Evolutionary conservation across 306 rosid species (phyloP).

Genomic region (Vigna reflexopilosa): DNA sequence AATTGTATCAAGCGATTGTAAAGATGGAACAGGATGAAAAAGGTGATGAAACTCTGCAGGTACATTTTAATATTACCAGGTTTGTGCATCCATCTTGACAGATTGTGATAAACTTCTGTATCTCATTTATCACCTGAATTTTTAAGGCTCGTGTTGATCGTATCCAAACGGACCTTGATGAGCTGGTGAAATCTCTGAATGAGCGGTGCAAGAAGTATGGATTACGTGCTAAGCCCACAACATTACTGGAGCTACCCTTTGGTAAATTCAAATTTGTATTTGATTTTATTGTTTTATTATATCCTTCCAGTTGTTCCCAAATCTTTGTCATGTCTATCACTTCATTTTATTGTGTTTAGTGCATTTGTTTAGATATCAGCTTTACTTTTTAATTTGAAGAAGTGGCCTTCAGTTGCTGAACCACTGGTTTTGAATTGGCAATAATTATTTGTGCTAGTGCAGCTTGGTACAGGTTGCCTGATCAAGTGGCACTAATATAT

Average conservation of each 20-base stretch:
- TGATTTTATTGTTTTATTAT: slow-evolving; percentile 17
- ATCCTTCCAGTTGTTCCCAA: slow-evolving; percentile 35
- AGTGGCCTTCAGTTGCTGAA: slow-evolving; percentile 26
- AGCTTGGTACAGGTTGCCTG: slow-evolving; percentile 22
- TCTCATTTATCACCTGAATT: slow-evolving; percentile 43
- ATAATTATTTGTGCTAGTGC: slow-evolving; percentile 1
- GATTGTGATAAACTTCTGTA: slow-evolving; percentile 26
- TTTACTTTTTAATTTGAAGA: neutral
- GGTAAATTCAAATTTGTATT: slow-evolving; percentile 63
- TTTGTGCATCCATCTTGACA: slow-evolving; percentile 32
- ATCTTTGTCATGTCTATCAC: slow-evolving; percentile 22
- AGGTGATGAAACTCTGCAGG: slow-evolving; percentile 74
- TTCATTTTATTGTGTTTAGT: slow-evolving; percentile 18
- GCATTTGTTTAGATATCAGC: slow-evolving; percentile 25
- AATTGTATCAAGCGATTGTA: slow-evolving; percentile 81
- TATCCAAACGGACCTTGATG: slow-evolving; percentile 81
- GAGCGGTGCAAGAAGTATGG: slow-evolving; percentile 96
- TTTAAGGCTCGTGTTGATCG: slow-evolving; percentile 76
- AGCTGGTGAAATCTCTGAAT: slow-evolving; percentile 79
- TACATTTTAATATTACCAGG: slow-evolving; percentile 46
- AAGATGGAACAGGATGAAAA: slow-evolving; percentile 82
- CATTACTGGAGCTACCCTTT: slow-evolving; percentile 91
- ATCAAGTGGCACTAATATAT: slow-evolving; percentile 39
- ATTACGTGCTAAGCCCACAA: slow-evolving; percentile 80
- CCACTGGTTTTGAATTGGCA: slow-evolving; percentile 35